Conservation (phyloP, 371 early-diverging fungal species). For the Sporodiniella umbellata region DNA sequence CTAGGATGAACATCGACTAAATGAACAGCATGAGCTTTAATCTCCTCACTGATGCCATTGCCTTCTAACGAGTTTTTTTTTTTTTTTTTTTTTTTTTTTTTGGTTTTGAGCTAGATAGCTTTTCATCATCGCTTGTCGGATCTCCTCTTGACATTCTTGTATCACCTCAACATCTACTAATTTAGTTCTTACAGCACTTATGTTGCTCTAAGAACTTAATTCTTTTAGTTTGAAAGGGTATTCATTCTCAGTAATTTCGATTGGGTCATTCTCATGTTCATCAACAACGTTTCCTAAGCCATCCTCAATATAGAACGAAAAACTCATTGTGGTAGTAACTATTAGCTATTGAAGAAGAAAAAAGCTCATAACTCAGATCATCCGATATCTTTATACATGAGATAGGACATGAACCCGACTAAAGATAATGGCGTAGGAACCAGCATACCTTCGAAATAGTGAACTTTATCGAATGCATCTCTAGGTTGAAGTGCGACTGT, state of each 20-base stretch:
- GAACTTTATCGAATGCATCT: too few relatives aligned
- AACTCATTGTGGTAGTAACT: conserved; percentile 2
- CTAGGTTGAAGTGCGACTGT: too few relatives aligned
- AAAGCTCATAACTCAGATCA: conserved; percentile 3
- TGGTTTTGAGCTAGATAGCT: background rate
- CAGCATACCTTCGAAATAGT: too few relatives aligned
- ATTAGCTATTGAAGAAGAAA: conserved; percentile 4
- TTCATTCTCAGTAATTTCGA: background rate
- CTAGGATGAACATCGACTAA: conserved; percentile 13
- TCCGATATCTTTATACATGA: conserved; percentile 1
- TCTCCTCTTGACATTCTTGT: conserved; percentile 1
- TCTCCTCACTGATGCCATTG: conserved; percentile 10
- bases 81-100: conserved; percentile 1
- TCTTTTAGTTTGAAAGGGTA: background rate
- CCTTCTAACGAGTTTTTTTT: conserved; percentile 1
- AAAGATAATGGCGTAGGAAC: too few relatives aligned
- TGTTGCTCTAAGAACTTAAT: background rate
- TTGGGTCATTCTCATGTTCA: background rate
- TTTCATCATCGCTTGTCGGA: background rate
- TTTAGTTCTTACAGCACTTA: background rate
- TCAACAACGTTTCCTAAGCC: background rate
- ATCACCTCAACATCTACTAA: background rate
- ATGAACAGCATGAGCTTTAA: conserved; percentile 11
- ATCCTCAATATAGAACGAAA: background rate
- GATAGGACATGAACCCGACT: too few relatives aligned